Evolutionary conservation across 176 grass and related monocot species (phyloP), one percentile per base, ranked within the genome.

Genomic region (Ensete glaucum): DNA sequence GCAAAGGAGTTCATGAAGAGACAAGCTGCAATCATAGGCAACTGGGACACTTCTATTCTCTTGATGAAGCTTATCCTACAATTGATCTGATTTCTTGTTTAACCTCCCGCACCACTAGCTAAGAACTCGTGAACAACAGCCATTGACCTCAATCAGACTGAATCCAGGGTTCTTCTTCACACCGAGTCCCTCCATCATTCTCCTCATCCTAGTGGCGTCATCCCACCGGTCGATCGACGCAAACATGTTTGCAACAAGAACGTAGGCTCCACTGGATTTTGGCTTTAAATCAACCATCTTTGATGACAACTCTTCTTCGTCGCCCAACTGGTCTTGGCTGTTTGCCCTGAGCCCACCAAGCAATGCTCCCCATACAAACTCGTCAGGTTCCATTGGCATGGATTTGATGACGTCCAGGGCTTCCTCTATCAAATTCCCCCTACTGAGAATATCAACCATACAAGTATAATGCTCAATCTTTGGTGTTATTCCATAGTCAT

Each of bases 1-100:
- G 89, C 67, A 88, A 79, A 0, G 92, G 81, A 78, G 85, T 92
- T 73, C 89, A 92, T 73, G 88, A 96, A 65, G 92, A 96, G 85
- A 84, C 89, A 80, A 75, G 82, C 84, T 2, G 85, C 89, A 4
- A 87, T 92, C 68, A 92, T 92, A 43, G 92, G 92, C 92, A 2
- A 85, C 82, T 16, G 87, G 87, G 1, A 87, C 85, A 11, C 72
- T 89, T 26, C 65, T 69, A 69, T 79, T 69, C 54, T 69, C 19
- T 43, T 49, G 53, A 34, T 71, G 65, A 52, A 71, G 16, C 77
- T 71, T 70, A 27, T 79, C 65, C 23, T 79, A 51, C 53, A 51
- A 27, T 58, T 79, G 65, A 15, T 59, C 52, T 2, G 77, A 50
- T 17, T 70, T 59, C 6, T 27, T 9, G n/a, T 60, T 71, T 9